phyloP scores from a whole-genome alignment of 2,329 filamentous ascomycete species.

The Colletotrichum karsti region DNA sequence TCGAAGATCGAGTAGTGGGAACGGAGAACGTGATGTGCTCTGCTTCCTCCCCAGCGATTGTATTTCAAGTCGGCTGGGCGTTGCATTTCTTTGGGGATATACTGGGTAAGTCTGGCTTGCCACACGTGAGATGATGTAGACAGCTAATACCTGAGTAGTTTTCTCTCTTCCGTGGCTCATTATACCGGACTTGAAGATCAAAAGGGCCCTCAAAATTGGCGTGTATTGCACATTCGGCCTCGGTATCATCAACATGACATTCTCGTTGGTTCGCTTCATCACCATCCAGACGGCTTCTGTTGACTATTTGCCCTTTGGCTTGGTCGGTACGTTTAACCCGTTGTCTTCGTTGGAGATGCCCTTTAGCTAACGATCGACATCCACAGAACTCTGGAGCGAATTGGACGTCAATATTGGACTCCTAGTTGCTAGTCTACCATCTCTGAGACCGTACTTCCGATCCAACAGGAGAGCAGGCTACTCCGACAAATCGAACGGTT shows the following conservation, averaged over 20 bases:
- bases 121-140: background rate
- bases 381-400: constrained; percentile 18
- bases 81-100: constrained; percentile 24
- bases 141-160: background rate
- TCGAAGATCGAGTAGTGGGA: background rate
- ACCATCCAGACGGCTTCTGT: constrained; percentile 17
- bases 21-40: constrained; percentile 21
- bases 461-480: constrained; percentile 4
- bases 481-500: constrained; percentile 12
- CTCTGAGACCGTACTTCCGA: constrained; percentile 21
- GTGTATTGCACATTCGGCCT: constrained; percentile 24
- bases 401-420: constrained; percentile 20
- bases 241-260: constrained; percentile 25
- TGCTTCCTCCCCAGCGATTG: constrained; percentile 8
- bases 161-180: constrained; percentile 18
- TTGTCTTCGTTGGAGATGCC: background rate
- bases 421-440: constrained; percentile 19
- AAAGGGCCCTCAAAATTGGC: constrained; percentile 4
- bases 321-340: constrained; percentile 1
- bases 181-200: constrained; percentile 19
- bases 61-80: constrained; percentile 23
- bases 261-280: constrained; percentile 22
- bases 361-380: background rate
- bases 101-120: background rate
- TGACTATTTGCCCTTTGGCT: constrained; percentile 12